Base-by-base conservation (phyloP, 352 stramenopile species). In the Phytopythium vexans region DNA sequence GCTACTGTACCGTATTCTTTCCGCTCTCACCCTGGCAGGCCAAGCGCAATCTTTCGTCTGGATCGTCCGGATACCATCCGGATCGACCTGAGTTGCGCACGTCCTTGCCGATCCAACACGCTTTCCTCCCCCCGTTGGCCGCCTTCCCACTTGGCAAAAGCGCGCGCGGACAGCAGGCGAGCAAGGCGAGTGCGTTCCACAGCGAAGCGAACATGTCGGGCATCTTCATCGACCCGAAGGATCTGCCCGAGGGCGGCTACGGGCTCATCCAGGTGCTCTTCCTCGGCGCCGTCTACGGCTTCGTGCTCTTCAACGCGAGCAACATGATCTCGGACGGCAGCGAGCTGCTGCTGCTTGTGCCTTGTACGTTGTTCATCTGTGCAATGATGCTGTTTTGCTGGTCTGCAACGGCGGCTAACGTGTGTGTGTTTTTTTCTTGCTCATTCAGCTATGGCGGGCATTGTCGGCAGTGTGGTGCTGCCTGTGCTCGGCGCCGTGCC, bases 281-380 rank as follows among this genome's bases (percentile, higher is more conserved):
- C 77, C 83, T 99, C 4, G 92, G 97, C 52, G 64, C 90, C 21
- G 91, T 96, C 14, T 99, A 99, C 73, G 95, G 87, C 49, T 99
- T 97, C 68, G 89, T 99, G 60, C 87, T 99, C 37, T 99, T 96
- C 74, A 94, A 96, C 66, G 89, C 92, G 41, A 96, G 90, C 47
- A 98, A 98, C 76, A 78, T 99, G 60, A 99, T 99, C 72, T 97
- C 94, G 16, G 95, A 99, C 77, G 97, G 97, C 64, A 98, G 89
- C 40, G 97, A 99, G 72, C 83, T 99, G 38, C 81, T 99, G 39
- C 83, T 99, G 35, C 83, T 99, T 15, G 85, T 99, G 54, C 96
- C 96, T 9, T 91, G 8, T 41, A 14, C 37, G 9, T 27, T 27
- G 37, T 41, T 9, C 37, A 41, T 41, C 37, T 14, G 8, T 14